Evolutionary conservation across 805 yeast genomes (phyloP), one percentile per base, ranked within the genome.

Genomic region (Starmera amethionina): DNA sequence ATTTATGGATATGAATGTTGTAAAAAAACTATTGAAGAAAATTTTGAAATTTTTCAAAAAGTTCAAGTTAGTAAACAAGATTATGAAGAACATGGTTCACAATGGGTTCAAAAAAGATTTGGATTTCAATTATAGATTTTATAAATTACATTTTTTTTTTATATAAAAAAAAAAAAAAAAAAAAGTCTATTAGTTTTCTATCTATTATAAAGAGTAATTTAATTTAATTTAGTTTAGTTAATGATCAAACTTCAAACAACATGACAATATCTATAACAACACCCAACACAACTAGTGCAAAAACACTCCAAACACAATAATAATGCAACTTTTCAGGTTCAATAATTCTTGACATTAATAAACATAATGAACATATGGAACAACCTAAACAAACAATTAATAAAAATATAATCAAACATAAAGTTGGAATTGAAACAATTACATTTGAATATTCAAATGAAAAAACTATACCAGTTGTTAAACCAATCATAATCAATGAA

Each of bases 21-120:
- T 39, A 42, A 52, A 9, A 58, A 56, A 3, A 63, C 69, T 3
- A 46, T 54, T 33, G 46, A 52, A 34, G 56, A 37, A 13, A 33
- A 32, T n/a, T 39, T 40, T 8, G 65, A 56, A 3, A 39, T 55
- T 32, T 65, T 70, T 41, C 62, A 65, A 15, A 67, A 73, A 32
- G 72, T 80, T 14, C 68, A 77, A 40, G 77, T 93, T 7, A 72
- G 94, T 0, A 75, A 79, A 44, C 75, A 77, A 42, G 97, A 93
- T 38, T 93, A 88, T 52, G 70, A 75, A 47, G 98, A 93, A 58
- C 81, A 85, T 54, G 98, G 98, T 0, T 44, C 56, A 0, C 69
- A 65, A 18, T 67, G 72, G 71, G 53, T 62, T n/a, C 61, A 59
- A 40, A 55, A 60, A 37, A 56, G 71, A 37, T 67, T 67, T 46